phyloP scores from a whole-genome alignment of 768 basidiomycete species.

The Leccinellum albellum region DNA sequence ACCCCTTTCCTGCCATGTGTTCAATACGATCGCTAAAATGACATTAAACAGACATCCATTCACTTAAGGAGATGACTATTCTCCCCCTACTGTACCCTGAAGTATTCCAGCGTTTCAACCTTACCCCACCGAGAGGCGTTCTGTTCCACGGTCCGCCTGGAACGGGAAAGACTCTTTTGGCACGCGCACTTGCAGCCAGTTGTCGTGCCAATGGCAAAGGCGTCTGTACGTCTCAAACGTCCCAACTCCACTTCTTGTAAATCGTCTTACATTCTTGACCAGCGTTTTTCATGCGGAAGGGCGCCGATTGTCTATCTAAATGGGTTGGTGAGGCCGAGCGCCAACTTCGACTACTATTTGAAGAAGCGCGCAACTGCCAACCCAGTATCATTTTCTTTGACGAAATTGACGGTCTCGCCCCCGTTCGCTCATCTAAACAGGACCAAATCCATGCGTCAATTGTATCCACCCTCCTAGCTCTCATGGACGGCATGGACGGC shows the following conservation, averaged over 20 bases:
- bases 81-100: slow-evolving; percentile 95
- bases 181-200: slow-evolving; percentile 90
- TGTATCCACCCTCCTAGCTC: slow-evolving; percentile 89
- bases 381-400: slow-evolving; percentile 99
- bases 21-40: slow-evolving; percentile 1
- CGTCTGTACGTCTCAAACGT: slow-evolving; percentile 61
- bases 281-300: slow-evolving; percentile 99
- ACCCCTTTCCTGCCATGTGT: slow-evolving; percentile 18
- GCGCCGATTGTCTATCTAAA: slow-evolving; percentile 95
- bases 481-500: slow-evolving; percentile 99
- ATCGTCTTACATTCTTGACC: background rate
- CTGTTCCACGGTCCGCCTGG: slow-evolving; percentile 98
- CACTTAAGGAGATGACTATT: slow-evolving; percentile 97
- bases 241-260: background rate
- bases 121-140: slow-evolving; percentile 95
- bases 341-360: slow-evolving; percentile 90
- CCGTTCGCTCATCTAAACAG: slow-evolving; percentile 96
- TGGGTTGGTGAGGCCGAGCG: slow-evolving; percentile 99
- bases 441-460: slow-evolving; percentile 99
- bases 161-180: slow-evolving; percentile 95
- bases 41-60: slow-evolving; percentile 73
- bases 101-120: slow-evolving; percentile 88
- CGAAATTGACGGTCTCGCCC: slow-evolving; percentile 97
- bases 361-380: slow-evolving; percentile 88
- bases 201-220: slow-evolving; percentile 82